A percentile compares a stretch with the other conserved stretches of the same genome.
phyloP scores from a whole-genome alignment of 352 stramenopile genomes.

The Globisporangium emineosum region DNA sequence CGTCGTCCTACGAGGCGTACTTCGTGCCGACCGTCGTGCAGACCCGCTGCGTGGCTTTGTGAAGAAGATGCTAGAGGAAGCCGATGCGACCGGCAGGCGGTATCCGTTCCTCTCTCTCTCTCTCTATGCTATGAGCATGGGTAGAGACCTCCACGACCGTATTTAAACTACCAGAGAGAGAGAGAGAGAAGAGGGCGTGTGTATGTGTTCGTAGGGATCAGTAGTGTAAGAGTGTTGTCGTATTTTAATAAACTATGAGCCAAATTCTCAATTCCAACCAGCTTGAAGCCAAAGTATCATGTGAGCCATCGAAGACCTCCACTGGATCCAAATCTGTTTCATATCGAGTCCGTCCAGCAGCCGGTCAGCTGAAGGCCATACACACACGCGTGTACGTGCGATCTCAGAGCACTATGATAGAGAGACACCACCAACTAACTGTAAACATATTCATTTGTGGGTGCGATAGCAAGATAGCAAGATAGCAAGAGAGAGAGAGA shows the following conservation, averaged over 20 bases:
- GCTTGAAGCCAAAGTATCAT: too few species aligned
- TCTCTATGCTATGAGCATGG: constrained; percentile 1
- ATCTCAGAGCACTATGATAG: neutral
- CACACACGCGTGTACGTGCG: too few species aligned
- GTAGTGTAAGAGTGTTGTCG: too few species aligned
- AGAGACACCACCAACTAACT: too few species aligned
- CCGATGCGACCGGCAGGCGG: too few species aligned
- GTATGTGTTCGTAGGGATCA: neutral
- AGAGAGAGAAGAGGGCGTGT: neutral
- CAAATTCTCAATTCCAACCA: too few species aligned
- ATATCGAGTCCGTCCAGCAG: too few species aligned
- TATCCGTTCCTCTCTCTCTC: neutral
- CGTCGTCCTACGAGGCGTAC: constrained; percentile 9
- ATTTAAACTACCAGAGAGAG: neutral
- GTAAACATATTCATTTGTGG: too few species aligned
- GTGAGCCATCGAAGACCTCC: too few species aligned
- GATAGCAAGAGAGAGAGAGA: neutral
- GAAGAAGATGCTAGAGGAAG: neutral
- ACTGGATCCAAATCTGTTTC: too few species aligned
- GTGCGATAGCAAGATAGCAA: neutral
- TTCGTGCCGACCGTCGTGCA: constrained; percentile 16
- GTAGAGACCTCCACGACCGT: neutral
- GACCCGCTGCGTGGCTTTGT: constrained; percentile 16
- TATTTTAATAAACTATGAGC: too few species aligned
- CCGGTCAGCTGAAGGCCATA: too few species aligned